Conservation (phyloP, 352 stramenopile species). For the Peronospora farinosa region DNA sequence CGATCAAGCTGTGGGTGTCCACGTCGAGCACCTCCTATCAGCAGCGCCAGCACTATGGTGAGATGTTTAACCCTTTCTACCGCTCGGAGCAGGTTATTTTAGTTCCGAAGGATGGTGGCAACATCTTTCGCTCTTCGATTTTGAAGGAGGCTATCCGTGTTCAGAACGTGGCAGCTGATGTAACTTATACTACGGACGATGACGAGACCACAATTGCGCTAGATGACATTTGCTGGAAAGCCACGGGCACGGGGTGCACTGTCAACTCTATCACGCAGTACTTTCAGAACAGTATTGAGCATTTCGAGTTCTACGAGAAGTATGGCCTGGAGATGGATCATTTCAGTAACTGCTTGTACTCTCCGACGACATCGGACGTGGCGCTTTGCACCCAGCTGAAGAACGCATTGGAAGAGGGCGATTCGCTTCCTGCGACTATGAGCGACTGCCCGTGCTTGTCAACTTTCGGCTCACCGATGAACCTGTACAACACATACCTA, state of each 20-base stretch:
- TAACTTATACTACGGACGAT: constrained; percentile 30
- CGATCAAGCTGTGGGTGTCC: constrained; percentile 62
- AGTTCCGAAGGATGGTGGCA: constrained; percentile 54
- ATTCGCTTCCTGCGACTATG: constrained; percentile 47
- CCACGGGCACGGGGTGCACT: constrained; percentile 49
- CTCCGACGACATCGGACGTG: constrained; percentile 46
- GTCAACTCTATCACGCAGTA: constrained; percentile 59
- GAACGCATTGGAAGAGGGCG: constrained; percentile 27
- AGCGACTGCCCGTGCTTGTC: constrained; percentile 58
- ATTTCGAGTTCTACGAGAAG: constrained; percentile 53
- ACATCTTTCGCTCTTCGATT: constrained; percentile 42
- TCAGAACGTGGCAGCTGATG: constrained; percentile 38
- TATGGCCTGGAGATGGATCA: constrained; percentile 45
- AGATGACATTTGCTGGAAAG: constrained; percentile 63
- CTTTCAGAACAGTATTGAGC: constrained; percentile 57
- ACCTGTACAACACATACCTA: constrained; percentile 63
- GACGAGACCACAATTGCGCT: constrained; percentile 25
- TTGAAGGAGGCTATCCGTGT: constrained; percentile 49
- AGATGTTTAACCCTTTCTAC: constrained; percentile 71
- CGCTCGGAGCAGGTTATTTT: constrained; percentile 62
- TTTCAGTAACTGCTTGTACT: constrained; percentile 56
- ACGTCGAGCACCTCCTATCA: constrained; percentile 51
- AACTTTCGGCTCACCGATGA: constrained; percentile 58
- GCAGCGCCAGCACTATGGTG: constrained; percentile 49
- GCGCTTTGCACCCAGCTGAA: constrained; percentile 38